A percentile compares a stretch with the other conserved stretches of the same genome.
Conservation (phyloP, 1,284 basidiomycete genomes). For the Leccinum griseonigrum region DNA sequence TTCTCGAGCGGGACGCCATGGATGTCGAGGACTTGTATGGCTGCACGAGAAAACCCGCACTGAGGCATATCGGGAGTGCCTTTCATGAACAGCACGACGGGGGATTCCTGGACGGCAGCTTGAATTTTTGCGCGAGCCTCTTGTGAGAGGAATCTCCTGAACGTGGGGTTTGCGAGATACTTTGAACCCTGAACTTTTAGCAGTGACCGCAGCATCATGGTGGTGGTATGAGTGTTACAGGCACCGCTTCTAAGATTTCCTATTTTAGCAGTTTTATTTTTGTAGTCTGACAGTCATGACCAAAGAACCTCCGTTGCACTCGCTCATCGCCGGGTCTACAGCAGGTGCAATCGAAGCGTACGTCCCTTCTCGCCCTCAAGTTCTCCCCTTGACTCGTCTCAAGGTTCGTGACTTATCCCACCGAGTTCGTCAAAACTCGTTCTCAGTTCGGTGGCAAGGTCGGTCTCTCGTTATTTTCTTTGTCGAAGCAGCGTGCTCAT, state of each 20-base stretch:
- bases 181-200: not conserved
- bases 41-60: slow-evolving; percentile 95
- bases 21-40: slow-evolving; percentile 87
- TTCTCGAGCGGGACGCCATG: slow-evolving; percentile 82
- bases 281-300: not conserved
- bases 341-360: slow-evolving; percentile 94
- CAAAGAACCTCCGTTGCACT: slow-evolving; percentile 45
- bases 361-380: slow-evolving; percentile 22
- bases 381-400: slow-evolving; percentile 25
- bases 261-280: not conserved
- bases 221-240: not conserved
- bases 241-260: not conserved
- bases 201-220: not conserved
- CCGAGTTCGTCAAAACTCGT: slow-evolving; percentile 89
- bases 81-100: slow-evolving; percentile 87
- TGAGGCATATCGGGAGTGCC: slow-evolving; percentile 83
- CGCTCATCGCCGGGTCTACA: slow-evolving; percentile 86
- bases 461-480: not conserved
- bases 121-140: slow-evolving; percentile 41
- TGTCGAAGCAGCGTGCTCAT: not conserved
- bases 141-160: slow-evolving; percentile 44
- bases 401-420: slow-evolving; percentile 85
- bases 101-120: slow-evolving; percentile 51
- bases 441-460: slow-evolving; percentile 81
- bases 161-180: slow-evolving; percentile 3